Evolutionary conservation across 176 grass and related monocot genomes (phyloP), one percentile per base, ranked within the genome.

Genomic region (Aechmea fasciata): DNA sequence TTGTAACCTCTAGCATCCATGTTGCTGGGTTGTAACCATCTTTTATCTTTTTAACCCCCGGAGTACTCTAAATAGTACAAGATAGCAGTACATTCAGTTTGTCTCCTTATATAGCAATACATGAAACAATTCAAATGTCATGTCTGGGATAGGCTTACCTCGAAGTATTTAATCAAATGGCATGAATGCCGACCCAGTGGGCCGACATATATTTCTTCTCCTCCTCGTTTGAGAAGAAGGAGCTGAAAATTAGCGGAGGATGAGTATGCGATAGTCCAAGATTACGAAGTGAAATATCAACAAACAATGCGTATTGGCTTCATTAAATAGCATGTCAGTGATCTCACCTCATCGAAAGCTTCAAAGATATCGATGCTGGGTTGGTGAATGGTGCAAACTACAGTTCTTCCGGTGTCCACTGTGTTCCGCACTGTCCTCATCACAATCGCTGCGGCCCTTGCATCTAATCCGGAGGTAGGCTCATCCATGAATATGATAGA

Each of bases 1-100:
- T 83, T 71, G 67, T 96, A 25, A 84, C 82, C 72, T 96, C 91
- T 68, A 96, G 57, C 82, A 96, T 88, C 91, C 91, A 96, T 77
- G 91, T 96, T 57, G 91, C 82, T 75, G 91, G 87, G 77, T 96
- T 96, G 71, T 72, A 82, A 17, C 81, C 81, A 13, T 91, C 82
- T 83, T 73, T 71, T 65, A 96, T 91, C 67, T 73, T 85, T 82
- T 79, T 79, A 22, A 96, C 78, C 75, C 82, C 87, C 73, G 70
- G 68, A 81, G 91, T 85, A 50, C 53, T 74, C 87, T 96, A 59
- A 66, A 76, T 69, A 80, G 13, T 54, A 69, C 59, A 15, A 83
- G 18, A 75, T 80, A 18, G 9, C 3, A 48, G 41, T 64, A 76
- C 17, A 13, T 55, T 62, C 2, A 62, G 47, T 50, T 11, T 71